Conservation (phyloP, 768 basidiomycete species). For the Pulveroboletus sp. region DNA sequence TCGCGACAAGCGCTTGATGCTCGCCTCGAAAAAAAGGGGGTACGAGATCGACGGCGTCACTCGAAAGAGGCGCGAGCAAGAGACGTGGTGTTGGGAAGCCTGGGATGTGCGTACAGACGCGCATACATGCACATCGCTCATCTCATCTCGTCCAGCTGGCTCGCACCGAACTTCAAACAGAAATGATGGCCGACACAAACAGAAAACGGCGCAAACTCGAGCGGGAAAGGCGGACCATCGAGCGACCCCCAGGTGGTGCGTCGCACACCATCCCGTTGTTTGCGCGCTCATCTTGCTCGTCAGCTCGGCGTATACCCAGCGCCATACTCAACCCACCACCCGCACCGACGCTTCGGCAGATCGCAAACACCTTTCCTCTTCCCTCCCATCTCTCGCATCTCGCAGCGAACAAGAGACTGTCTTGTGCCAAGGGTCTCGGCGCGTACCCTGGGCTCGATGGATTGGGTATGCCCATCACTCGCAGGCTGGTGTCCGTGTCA, state of each 20-base stretch:
- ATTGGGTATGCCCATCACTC: slow-evolving; percentile 8
- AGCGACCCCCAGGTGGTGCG: slow-evolving; percentile 73
- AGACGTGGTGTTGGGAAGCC: slow-evolving; percentile 81
- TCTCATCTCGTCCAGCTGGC: slow-evolving; percentile 46
- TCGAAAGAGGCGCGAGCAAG: slow-evolving; percentile 66
- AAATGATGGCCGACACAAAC: slow-evolving; percentile 88
- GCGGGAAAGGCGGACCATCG: slow-evolving; percentile 75
- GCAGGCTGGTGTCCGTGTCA: slow-evolving; percentile 4
- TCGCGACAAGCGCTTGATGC: slow-evolving; percentile 75
- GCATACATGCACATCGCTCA: slow-evolving; percentile 7
- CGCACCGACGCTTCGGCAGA: slow-evolving; percentile 63
- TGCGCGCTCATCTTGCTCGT: slow-evolving; percentile 1
- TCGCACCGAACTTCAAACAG: slow-evolving; percentile 76
- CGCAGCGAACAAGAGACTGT: slow-evolving; percentile 20
- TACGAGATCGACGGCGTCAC: slow-evolving; percentile 64
- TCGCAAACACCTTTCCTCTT: slow-evolving; percentile 59
- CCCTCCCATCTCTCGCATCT: slow-evolving; percentile 26
- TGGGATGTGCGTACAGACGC: slow-evolving; percentile 67
- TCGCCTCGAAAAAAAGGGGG: slow-evolving; percentile 71
- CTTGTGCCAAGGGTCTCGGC: slow-evolving; percentile 15
- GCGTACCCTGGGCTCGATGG: slow-evolving; percentile 20
- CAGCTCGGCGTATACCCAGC: slow-evolving; percentile 60
- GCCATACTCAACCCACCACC: slow-evolving; percentile 49
- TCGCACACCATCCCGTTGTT: slow-evolving; percentile 8
- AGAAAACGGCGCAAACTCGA: slow-evolving; percentile 83